A percentile compares a stretch with the other conserved stretches of the same genome.
Evolutionary conservation across 148 eudicot genomes (phyloP).

Genomic region (Beta vulgaris): DNA sequence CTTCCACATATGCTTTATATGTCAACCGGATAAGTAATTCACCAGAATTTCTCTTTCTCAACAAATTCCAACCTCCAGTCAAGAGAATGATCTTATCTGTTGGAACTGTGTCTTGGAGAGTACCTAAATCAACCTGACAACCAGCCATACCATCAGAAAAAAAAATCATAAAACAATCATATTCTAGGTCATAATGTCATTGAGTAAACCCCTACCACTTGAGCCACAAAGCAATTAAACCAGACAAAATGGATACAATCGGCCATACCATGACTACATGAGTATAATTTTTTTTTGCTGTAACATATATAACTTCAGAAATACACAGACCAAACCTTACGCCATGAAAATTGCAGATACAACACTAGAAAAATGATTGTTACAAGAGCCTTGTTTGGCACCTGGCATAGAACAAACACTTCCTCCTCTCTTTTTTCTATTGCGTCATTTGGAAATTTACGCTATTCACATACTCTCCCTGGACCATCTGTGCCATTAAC

Average conservation of each 20-base stretch:
- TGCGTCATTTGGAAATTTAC: too few relatives aligned
- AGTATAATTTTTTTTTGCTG: too few relatives aligned
- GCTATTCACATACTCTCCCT: too few relatives aligned
- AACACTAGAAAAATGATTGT: too few relatives aligned
- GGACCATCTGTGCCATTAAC: too few relatives aligned
- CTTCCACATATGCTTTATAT: conserved; percentile 95
- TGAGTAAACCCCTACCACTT: background rate
- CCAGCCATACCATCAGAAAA: background rate
- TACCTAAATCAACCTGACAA: conserved; percentile 72
- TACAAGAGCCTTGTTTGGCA: too few relatives aligned
- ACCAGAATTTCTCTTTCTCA: conserved; percentile 58
- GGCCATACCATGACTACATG: too few relatives aligned
- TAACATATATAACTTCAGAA: background rate
- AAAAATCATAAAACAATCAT: background rate
- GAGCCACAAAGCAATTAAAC: background rate
- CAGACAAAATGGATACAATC: too few relatives aligned
- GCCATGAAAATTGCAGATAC: too few relatives aligned
- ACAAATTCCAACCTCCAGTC: conserved; percentile 74
- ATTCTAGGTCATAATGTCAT: background rate
- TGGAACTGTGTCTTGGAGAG: conserved; percentile 87
- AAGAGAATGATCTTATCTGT: conserved; percentile 73
- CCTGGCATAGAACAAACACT: too few relatives aligned
- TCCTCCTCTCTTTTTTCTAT: too few relatives aligned
- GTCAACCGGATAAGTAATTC: conserved; percentile 86
- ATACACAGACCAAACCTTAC: background rate